Base-by-base conservation (phyloP, 2,329 filamentous ascomycete species). In the Kalmusia sp. region DNA sequence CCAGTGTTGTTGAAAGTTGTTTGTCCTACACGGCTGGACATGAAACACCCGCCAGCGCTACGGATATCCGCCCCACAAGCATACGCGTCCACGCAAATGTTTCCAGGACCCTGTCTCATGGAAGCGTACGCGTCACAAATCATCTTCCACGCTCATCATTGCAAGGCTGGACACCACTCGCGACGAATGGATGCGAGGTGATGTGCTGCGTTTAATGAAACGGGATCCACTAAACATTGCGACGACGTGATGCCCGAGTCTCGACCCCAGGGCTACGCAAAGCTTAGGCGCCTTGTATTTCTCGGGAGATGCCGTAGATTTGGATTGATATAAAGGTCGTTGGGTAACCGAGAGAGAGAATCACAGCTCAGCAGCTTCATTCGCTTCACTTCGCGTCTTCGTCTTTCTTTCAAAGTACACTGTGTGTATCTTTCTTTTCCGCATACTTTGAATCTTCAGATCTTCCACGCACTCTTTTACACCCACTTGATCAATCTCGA, bases 31-130 rank as follows among this genome's bases (percentile, higher is more conserved):
- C 19, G 35, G 19, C 11, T 11, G 35, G 19, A 24, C 19, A 38
- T 38, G 35, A 38, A 38, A 38, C 35, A 33, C 34, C 41, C 41
- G 28, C 41, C 28, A 33, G 19, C 41, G 41, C 41, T 44, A 44
- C 41, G 27, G 28, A 8, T 12, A 17, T 12, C 27, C 4, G 41
- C 41, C 41, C 41, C 27, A 15, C 41, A 25, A 21, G 41, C 41
- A 44, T 44, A 44, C 41, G 41, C 41, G 41, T 31, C 41, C 28
- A 33, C 9, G 41, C n/a, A 33, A 33, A 17, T 7, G 3, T 27
- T 24, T 22, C n/a, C 17, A 22, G 28, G 24, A 17, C 25, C 17
- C 14, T 22, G 41, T 44, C 34, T 44, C 41, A 44, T 19, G 28
- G 17, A 33, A 14, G 27, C 4, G 17, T 24, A 44, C 41, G 41